These are phyloP conservation scores for Punctularia strigosozonata DNA, from an alignment of 768 basidiomycete species.

Conservation along the genomic window DNA sequence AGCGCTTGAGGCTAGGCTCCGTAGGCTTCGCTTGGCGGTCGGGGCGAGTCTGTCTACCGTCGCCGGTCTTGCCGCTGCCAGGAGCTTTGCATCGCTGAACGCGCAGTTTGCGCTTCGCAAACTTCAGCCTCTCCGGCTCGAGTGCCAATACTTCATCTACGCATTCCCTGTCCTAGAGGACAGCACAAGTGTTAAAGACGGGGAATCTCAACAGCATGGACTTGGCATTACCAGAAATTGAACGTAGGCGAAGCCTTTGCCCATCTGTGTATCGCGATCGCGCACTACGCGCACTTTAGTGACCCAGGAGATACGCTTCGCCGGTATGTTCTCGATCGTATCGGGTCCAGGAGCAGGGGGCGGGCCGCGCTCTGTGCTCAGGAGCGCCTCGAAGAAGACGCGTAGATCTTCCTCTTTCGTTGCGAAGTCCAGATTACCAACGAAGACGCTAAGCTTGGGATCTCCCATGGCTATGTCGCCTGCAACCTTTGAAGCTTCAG, in stretches of 20 bases:
- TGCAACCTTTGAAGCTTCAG: slow-evolving; percentile 12
- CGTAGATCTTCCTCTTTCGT: slow-evolving; percentile 85
- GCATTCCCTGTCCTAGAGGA: slow-evolving; percentile 68
- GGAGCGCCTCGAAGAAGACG: slow-evolving; percentile 71
- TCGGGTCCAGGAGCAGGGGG: slow-evolving; percentile 23
- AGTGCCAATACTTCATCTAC: slow-evolving; percentile 88
- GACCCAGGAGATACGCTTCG: slow-evolving; percentile 49
- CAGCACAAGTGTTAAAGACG: neutral
- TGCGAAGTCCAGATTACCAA: slow-evolving; percentile 89
- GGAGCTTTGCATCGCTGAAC: slow-evolving; percentile 83
- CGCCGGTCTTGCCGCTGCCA: slow-evolving; percentile 21
- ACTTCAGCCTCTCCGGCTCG: slow-evolving; percentile 67
- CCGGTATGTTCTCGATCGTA: slow-evolving; percentile 15
- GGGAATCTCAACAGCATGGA: neutral
- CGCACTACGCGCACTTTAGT: slow-evolving; percentile 78
- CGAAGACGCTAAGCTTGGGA: slow-evolving; percentile 76
- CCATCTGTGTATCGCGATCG: slow-evolving; percentile 85
- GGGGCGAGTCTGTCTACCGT: slow-evolving; percentile 14
- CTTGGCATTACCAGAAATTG: slow-evolving; percentile 52
- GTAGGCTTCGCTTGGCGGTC: slow-evolving; percentile 8
- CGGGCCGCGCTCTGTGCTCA: slow-evolving; percentile 59
- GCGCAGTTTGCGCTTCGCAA: slow-evolving; percentile 86
- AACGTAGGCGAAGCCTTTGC: slow-evolving; percentile 93
- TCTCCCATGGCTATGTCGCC: slow-evolving; percentile 32
- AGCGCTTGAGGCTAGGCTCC: slow-evolving; percentile 10